These are phyloP conservation scores for Phytopythium litorale DNA, from an alignment of 352 stramenopile species.

Conservation along the genomic window DNA sequence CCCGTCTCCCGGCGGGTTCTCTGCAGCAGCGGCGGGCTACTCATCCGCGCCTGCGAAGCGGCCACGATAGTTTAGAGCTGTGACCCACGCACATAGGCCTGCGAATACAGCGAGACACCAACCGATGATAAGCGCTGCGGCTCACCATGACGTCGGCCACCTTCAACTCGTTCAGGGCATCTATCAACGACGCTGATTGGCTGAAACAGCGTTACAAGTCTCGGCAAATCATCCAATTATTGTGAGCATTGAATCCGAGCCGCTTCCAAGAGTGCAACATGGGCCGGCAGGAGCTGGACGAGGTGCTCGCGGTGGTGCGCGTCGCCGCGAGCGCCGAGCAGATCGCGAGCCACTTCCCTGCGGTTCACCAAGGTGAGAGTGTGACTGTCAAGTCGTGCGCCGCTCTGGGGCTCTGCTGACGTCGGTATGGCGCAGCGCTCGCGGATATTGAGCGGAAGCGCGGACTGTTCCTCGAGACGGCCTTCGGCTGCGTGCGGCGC, in stretches of 20 bases:
- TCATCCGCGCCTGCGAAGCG: not conserved
- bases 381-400: not conserved
- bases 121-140: no score
- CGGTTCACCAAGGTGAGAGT: not conserved
- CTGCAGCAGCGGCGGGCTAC: not conserved
- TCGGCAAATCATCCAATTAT: not conserved
- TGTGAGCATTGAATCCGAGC: no score
- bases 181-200: not conserved
- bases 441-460: conserved; percentile 53
- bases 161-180: no score
- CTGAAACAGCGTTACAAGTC: not conserved
- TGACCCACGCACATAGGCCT: no score
- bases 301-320: not conserved
- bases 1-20: not conserved
- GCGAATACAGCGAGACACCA: no score
- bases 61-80: not conserved
- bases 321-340: not conserved
- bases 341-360: conserved; percentile 13
- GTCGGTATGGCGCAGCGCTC: conserved; percentile 18
- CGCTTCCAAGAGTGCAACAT: not conserved
- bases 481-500: conserved; percentile 45
- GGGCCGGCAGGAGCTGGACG: conserved; percentile 3
- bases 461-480: conserved; percentile 66
- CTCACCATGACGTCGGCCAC: no score
- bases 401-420: not conserved